Evolutionary conservation across 176 grass and related monocot genomes (phyloP).

Genomic region (Zoysia pacifica): DNA sequence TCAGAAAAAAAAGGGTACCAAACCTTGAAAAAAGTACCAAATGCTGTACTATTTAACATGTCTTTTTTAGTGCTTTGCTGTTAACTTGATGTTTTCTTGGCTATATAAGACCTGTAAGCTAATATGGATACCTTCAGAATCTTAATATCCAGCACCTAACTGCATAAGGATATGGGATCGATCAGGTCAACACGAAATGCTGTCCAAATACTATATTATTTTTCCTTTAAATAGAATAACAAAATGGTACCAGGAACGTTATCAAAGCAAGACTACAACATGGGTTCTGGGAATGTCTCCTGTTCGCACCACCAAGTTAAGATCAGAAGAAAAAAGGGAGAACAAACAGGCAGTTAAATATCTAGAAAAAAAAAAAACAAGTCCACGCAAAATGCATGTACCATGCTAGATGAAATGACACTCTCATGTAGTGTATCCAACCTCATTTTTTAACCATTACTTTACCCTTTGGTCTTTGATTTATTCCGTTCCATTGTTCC

Average conservation of each 20-base stretch:
- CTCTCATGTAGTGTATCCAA: background rate
- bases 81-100: background rate
- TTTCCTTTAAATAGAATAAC: background rate
- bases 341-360: slow-evolving; percentile 4
- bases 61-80: background rate
- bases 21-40: background rate
- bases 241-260: background rate
- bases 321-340: background rate
- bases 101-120: background rate
- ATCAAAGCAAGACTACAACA: background rate
- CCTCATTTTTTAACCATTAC: background rate
- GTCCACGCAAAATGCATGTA: slow-evolving; percentile 6
- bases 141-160: slow-evolving; percentile 6
- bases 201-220: background rate
- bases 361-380: slow-evolving; percentile 1
- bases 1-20: background rate
- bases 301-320: background rate
- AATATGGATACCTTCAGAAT: slow-evolving; percentile 1
- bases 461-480: background rate
- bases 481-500: slow-evolving; percentile 2
- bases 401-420: background rate
- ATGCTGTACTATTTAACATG: background rate
- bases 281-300: background rate
- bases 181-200: background rate
- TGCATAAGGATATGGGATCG: background rate